Base-by-base conservation (phyloP, 495 filamentous ascomycete genomes). In the Xylaria acuta region DNA sequence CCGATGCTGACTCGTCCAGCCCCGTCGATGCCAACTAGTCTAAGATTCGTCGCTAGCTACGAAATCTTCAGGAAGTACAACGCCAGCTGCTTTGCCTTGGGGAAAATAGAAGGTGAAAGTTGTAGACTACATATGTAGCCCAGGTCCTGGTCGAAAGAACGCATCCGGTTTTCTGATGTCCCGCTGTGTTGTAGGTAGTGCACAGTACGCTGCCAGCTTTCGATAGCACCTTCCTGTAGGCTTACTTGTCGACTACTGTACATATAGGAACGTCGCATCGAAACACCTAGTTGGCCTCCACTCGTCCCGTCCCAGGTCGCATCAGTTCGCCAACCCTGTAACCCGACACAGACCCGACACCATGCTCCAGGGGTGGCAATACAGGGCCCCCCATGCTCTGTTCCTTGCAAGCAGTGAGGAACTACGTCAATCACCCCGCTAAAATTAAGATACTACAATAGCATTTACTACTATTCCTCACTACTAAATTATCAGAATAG, bases 361-460 rank as follows among this genome's bases (percentile, higher is more conserved):
- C 51, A 34, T 36, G 58, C 30, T 60, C 20, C 34, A 60, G 58
- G n/a, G 58, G 58, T 60, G 11, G 7, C 58, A 43, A 16, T 18
- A 64, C 60, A 64, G 60, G 60, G 60, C 12, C n/a, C 59, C 36
- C 56, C 58, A 38, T 38, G 58, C 58, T 22, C 12, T 2, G 2
- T 25, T 36, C 60, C 60, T 30, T 64, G 60, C 34, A 16, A 43
- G 5, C 30, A 68, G 53, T 58, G 67, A 59, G 22, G 3, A 41
- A 25, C 53, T 69, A 69, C 67, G 67, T 69, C 67, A 69, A 60
- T 22, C 5, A 4, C 63, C 63, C 41, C 63, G 41, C 53, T 36
- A 41, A 38, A 49, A 60, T 20, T 54, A n/a, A n/a, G n/a, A n/a
- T n/a, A n/a, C 30, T 36, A 5, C 14, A 38, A 53, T 27, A 66